Base-by-base conservation (phyloP, 139 green algal genomes). In the Volvox reticuliferus region DNA sequence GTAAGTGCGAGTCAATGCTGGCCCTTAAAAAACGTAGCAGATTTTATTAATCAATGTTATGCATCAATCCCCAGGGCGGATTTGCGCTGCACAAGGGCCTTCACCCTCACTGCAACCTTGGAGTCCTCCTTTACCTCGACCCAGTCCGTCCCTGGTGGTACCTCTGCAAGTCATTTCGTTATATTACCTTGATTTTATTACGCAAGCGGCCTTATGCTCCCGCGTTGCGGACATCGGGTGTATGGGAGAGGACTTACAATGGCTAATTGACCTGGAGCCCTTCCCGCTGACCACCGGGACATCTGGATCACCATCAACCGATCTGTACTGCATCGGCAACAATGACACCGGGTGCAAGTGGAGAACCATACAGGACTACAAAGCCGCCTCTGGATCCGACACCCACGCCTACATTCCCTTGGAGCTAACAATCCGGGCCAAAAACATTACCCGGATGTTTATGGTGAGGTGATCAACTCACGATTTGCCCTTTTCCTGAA, bases 191-290 rank as follows among this genome's bases (percentile, higher is more conserved):
- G 82, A 87, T 62, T 3, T 37, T 3, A 24, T 32, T 9, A 62
- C 61, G 30, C 61, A 61, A 21, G 61, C 33, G 0, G 80, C 83
- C 28, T 63, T 89, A 18, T 89, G 83, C 17, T 32, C 36, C 13
- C 35, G 55, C 1, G 18, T 44, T 68, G 67, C 26, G 5, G 36
- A 22, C 12, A n/a, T 14, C 67, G 36, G n/a, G 20, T 89, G 85
- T 33, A 16, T 89, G 37, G 69, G 55, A 9, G 5, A 55, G n/a
- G 44, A 55, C 44, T 50, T 89, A 36, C 21, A 14, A 24, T 89
- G 85, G 85, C 24, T 82, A 12, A 82, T 89, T 26, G 85, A 89
- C 44, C 85, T 89, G 28, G 33, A 67, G 2, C 85, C 85, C 1
- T 89, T 75, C 20, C 85, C 85, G 0, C 85, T 89, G 3, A 65